Base-by-base conservation (phyloP, 208 protist genomes). In the Leishmania amazonensis region DNA sequence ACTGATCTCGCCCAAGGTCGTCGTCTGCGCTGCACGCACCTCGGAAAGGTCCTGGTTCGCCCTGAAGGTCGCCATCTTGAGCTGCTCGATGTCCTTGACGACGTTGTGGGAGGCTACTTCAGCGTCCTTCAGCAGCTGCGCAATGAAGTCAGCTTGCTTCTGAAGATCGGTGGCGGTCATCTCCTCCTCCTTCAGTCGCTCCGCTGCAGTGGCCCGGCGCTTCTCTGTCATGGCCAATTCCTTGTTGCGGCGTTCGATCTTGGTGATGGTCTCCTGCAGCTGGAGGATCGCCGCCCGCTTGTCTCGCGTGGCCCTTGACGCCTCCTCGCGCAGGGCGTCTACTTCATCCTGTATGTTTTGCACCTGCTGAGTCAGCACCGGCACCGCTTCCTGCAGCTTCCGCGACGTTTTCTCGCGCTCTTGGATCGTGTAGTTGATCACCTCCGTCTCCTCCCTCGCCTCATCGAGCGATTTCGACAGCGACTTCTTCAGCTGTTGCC, bases 21-120 rank as follows among this genome's bases (percentile, higher is more conserved):
- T 88, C 57, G 88, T 87, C 88, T 99, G 95, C 42, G 72, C 47
- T 38, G 91, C 76, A 17, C 88, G 79, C 57, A 94, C 81, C n/a
- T 83, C 88, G 71, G 89, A 90, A 40, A 98, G 90, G 42, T 88
- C 91, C 87, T 98, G 93, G 68, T 96, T 96, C 64, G 91, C 81
- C 51, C 89, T 88, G 88, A 97, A 99, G 70, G 88, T 81, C 45
- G 93, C 75, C 35, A 90, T 88, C 84, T 98, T 97, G 31, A 98
- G 85, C 45, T 90, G 81, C 64, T 96, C 85, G 65, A 98, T 77
- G 80, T 98, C 96, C 79, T 91, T 88, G 28, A 93, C 89, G 11
- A 97, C 47, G 31, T 54, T 81, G 60, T 92, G 82, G 54, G 90
- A 75, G 19, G 93, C 81, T 76, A 78, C 88, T 60, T 96, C 87